Evolutionary conservation across 805 yeast genomes (phyloP).

Genomic region (Yarrowia osloensis): DNA sequence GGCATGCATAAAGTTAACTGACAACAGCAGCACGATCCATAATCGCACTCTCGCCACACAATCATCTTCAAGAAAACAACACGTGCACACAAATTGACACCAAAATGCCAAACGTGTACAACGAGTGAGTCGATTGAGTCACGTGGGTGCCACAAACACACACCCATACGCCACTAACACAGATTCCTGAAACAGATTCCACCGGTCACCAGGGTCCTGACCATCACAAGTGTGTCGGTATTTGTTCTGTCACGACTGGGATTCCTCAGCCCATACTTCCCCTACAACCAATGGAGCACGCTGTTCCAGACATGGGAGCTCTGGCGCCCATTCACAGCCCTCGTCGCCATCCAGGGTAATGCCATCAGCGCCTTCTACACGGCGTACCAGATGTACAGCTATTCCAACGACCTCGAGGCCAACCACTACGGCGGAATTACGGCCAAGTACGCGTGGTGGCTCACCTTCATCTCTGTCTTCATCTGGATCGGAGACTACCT

Average conservation of each 20-base stretch:
- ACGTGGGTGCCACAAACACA: not conserved
- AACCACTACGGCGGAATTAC: slow-evolving; percentile 6
- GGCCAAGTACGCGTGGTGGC: slow-evolving; percentile 23
- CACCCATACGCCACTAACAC: not conserved
- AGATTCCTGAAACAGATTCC: slow-evolving; percentile 27
- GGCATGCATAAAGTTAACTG: not conserved
- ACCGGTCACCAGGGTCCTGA: slow-evolving; percentile 1
- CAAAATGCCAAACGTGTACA: slow-evolving; percentile 24
- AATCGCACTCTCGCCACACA: not conserved
- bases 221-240: not conserved
- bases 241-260: slow-evolving; percentile 14
- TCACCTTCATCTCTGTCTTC: slow-evolving; percentile 2
- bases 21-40: not conserved
- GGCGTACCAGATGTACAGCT: slow-evolving; percentile 23
- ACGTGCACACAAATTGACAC: not conserved
- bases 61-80: not conserved
- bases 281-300: slow-evolving; percentile 7
- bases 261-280: slow-evolving; percentile 8
- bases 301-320: slow-evolving; percentile 13
- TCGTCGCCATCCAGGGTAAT: not conserved
- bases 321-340: slow-evolving; percentile 30
- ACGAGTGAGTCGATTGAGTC: slow-evolving; percentile 7
- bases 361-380: slow-evolving; percentile 8
- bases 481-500: slow-evolving; percentile 27
- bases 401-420: slow-evolving; percentile 12